These are phyloP conservation scores for Olyra latifolia DNA, from an alignment of 176 grass and related monocot species.

Conservation along the genomic window DNA sequence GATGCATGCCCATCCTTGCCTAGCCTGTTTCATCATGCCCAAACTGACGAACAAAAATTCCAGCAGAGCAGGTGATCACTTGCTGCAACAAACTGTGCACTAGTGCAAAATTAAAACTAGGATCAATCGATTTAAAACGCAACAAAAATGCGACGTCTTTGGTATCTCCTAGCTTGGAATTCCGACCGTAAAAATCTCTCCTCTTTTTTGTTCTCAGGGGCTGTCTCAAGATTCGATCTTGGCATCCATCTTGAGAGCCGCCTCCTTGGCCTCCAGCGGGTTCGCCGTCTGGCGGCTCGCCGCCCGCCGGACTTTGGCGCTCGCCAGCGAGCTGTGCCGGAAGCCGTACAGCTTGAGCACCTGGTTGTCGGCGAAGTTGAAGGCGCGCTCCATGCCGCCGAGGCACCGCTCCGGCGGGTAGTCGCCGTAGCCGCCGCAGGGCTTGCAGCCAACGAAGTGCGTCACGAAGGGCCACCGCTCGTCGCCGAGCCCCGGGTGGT, in stretches of 20 bases:
- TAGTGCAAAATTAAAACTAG: not conserved
- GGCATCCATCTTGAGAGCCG: conserved; percentile 16
- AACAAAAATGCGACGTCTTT: not conserved
- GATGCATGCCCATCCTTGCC: not conserved
- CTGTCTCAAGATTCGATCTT: not conserved
- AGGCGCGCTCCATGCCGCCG: conserved; percentile 55
- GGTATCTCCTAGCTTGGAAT: not conserved
- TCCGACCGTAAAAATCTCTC: not conserved
- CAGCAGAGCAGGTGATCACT: not conserved
- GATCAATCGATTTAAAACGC: not conserved
- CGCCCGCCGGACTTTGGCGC: conserved; percentile 32
- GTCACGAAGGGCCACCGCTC: conserved; percentile 77
- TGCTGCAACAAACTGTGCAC: not conserved
- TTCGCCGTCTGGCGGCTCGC: conserved; percentile 35
- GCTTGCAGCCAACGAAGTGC: conserved; percentile 56
- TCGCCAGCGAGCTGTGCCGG: conserved; percentile 38
- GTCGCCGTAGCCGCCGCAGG: conserved; percentile 32
- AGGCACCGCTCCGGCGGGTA: conserved; percentile 49
- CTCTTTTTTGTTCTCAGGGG: not conserved
- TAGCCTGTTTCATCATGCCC: not conserved
- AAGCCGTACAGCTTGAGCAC: conserved; percentile 60
- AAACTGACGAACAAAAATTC: no score
- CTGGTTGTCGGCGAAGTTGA: conserved; percentile 79
- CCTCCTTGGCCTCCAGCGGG: conserved; percentile 44
- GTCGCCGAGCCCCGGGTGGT: conserved; percentile 69